Base-by-base conservation (phyloP, 257 asterid species). In the Thymus quinquecostatus region DNA sequence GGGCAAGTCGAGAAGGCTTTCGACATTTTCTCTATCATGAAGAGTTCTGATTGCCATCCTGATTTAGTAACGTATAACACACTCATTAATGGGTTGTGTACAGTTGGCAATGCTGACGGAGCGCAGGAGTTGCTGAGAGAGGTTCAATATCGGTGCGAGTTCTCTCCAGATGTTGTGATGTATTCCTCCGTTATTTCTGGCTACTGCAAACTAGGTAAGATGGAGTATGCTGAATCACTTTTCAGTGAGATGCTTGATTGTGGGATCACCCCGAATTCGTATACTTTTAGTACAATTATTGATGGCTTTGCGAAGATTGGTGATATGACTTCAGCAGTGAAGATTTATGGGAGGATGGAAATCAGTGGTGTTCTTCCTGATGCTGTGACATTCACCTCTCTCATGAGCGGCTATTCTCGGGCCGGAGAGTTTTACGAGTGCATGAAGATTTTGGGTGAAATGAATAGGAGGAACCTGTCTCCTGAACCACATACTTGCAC, bases 271-370 rank as follows among this genome's bases (percentile, higher is more conserved):
- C 98, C 99, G 5, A 95, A 78, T 72, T 69, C 79, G 72, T 71
- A 79, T 75, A 88, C 96, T 65, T 95, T 80, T 58, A 95, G 89
- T 75, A 76, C 32, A 74, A 80, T 89, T 29, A 89, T 92, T 75
- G 87, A 89, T 82, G 98, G 97, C 30, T 89, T 79, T 79, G 97
- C 91, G 64, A 92, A 88, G 80, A 80, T 64, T 68, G 93, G 96
- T 44, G 87, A 89, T 33, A 78, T 89, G 84, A 72, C 74, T 81
- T 86, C 84, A 10, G 95, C 97, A 11, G 32, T 48, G 64, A 79
- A 78, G 60, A 78, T 88, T 74, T 84, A 79, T 44, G 86, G 78
- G 36, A 85, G 70, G 73, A 86, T 89, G 97, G 69, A 60, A 14
- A 11, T 14, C 49, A n/a, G 49, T 69, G 83, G 92, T 75, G 74